Base-by-base conservation (phyloP, 2,329 filamentous ascomycete genomes). In the Monilinia vaccinii-corymbosi region DNA sequence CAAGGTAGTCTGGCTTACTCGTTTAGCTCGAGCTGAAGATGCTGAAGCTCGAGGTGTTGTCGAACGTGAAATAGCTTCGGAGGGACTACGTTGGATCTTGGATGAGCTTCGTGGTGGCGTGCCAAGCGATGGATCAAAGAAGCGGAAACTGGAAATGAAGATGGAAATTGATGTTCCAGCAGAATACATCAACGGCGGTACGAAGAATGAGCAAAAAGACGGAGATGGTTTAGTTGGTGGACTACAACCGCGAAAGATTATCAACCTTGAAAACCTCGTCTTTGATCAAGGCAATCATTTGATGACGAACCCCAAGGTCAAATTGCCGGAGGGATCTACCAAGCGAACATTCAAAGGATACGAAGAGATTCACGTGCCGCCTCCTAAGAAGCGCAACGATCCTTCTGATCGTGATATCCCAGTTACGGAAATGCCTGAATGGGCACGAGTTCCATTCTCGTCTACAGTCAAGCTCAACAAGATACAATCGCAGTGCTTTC, bases 201-300 rank as follows among this genome's bases (percentile, higher is more conserved):
- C 70, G 42, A 76, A 69, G 44, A 72, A 76, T 48, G 82, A 88
- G 63, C 80, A 81, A 50, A 73, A 77, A 25, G 74, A 76, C 32
- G 88, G 91, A 52, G 86, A 85, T 56, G 82, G 83, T 56, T 77
- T 96, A 23, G 81, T 91, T 36, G 90, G 92, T 58, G 91, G 91
- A 16, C 78, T 99, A 42, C 89, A 94, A 69, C 94, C 95, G 2
- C 86, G 86, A 66, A 90, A 89, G 71, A 77, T 91, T 48, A 91
- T 99, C 72, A 97, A 97, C 71, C 79, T 99, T 56, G 93, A 99
- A 61, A 97, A 97, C 69, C 83, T 99, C 38, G 83, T 97, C 44
- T 99, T 99, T 71, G 94, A 97, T 68, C 93, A 97, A 75, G 94
- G 94, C 57, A 99, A 97, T 70, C 94, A 99, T 77, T 81, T 99